These are phyloP conservation scores for Albizia julibrissin DNA, from an alignment of 306 rosid genomes.

Conservation along the genomic window DNA sequence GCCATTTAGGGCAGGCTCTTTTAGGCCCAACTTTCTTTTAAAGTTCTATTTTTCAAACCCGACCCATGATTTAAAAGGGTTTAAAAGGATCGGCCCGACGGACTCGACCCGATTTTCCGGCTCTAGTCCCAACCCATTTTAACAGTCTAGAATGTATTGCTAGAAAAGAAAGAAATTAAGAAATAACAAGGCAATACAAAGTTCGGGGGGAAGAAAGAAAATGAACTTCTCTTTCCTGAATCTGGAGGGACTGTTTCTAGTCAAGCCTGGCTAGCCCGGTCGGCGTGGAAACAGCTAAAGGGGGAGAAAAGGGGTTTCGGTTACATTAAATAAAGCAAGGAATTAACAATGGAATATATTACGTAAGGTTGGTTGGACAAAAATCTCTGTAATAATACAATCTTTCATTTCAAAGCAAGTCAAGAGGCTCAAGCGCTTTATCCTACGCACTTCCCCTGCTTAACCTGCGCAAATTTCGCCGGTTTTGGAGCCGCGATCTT, in stretches of 20 bases:
- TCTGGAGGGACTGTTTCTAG: slow-evolving; percentile 3
- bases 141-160: too few relatives aligned
- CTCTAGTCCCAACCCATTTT: too few relatives aligned
- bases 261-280: slow-evolving; percentile 42
- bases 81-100: too few relatives aligned
- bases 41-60: too few relatives aligned
- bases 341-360: background rate
- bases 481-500: slow-evolving; percentile 50
- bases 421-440: slow-evolving; percentile 31
- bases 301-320: background rate
- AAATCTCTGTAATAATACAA: slow-evolving; percentile 5
- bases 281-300: slow-evolving; percentile 8
- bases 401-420: slow-evolving; percentile 40
- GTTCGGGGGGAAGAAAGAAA: background rate
- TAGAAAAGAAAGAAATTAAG: background rate
- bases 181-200: background rate
- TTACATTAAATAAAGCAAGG: background rate
- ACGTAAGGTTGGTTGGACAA: slow-evolving; percentile 13
- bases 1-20: too few relatives aligned
- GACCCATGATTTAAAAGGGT: too few relatives aligned
- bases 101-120: too few relatives aligned
- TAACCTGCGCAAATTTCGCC: slow-evolving; percentile 52
- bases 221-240: background rate
- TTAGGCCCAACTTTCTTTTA: too few relatives aligned
- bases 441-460: slow-evolving; percentile 53